Evolutionary conservation across 164 flowering plant genomes (phyloP).

Genomic region (Berberis vulgaris): DNA sequence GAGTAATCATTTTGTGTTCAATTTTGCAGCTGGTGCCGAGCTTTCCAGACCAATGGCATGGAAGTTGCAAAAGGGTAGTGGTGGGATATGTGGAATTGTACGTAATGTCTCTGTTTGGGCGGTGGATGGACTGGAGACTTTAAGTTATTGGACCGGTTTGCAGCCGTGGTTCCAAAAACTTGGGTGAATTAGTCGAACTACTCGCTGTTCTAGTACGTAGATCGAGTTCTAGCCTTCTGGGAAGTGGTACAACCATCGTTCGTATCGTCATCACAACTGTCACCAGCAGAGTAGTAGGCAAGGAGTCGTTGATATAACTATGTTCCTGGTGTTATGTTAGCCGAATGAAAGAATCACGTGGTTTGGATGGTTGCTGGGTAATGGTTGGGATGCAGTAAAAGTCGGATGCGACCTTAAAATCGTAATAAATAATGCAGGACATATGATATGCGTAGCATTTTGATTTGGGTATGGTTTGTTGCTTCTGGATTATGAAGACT

Average conservation of each 20-base stretch:
- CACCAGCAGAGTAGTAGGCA: background rate
- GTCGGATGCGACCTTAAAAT: background rate
- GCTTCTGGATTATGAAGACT: background rate
- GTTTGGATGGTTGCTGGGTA: background rate
- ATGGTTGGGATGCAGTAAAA: background rate
- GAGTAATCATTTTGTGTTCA: background rate
- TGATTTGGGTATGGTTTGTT: background rate
- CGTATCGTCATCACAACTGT: background rate
- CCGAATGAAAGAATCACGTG: background rate
- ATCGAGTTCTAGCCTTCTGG: background rate
- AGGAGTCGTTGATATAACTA: slow-evolving; percentile 2
- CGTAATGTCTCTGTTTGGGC: background rate
- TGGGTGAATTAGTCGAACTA: slow-evolving; percentile 5
- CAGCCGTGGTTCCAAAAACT: background rate
- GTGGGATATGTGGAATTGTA: slow-evolving; percentile 1
- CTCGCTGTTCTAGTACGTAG: slow-evolving; percentile 7
- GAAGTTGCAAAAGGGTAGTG: background rate
- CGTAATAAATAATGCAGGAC: background rate
- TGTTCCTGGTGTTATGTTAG: slow-evolving; percentile 3
- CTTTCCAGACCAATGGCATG: slow-evolving; percentile 17
- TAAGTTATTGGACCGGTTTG: slow-evolving; percentile 4
- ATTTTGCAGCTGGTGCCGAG: slow-evolving; percentile 27
- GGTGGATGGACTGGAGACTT: slow-evolving; percentile 3
- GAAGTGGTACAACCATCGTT: slow-evolving; percentile 8
- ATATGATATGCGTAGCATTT: background rate